A percentile compares a stretch with the other conserved stretches of the same genome.
Conservation (phyloP, 2,329 filamentous ascomycete genomes). For the Cyphellophora europaea region DNA sequence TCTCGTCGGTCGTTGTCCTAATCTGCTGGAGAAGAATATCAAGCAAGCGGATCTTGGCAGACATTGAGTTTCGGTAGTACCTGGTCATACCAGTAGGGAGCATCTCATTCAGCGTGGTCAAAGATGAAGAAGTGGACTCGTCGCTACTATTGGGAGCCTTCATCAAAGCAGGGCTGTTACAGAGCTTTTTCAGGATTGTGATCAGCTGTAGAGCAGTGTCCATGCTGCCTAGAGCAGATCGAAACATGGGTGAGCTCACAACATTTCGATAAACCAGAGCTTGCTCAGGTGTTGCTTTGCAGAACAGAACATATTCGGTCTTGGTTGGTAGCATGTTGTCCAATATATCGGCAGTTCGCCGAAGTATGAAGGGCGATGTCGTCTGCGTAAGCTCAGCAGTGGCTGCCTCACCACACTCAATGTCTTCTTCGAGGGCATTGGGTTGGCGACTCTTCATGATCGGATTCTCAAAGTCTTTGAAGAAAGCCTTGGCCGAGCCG, state of each 20-base stretch:
- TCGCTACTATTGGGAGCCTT: conserved; percentile 39
- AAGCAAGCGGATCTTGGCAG: conserved; percentile 58
- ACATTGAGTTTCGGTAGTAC: conserved; percentile 46
- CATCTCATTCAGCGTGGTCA: conserved; percentile 39
- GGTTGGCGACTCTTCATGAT: conserved; percentile 57
- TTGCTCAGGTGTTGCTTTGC: conserved; percentile 52
- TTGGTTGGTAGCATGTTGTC: conserved; percentile 57
- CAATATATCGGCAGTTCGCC: conserved; percentile 57
- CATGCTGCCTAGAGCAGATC: conserved; percentile 48
- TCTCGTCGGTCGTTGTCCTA: conserved; percentile 53
- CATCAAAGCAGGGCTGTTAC: conserved; percentile 60
- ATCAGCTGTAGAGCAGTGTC: conserved; percentile 60
- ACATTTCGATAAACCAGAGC: conserved; percentile 54
- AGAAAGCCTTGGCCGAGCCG: conserved; percentile 53
- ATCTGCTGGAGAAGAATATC: conserved; percentile 56
- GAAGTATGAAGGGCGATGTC: conserved; percentile 56
- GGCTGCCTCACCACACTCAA: conserved; percentile 54
- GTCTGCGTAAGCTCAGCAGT: conserved; percentile 52
- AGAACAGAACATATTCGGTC: conserved; percentile 59
- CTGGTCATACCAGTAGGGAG: conserved; percentile 47
- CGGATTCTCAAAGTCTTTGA: conserved; percentile 54
- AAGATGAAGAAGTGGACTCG: conserved; percentile 35
- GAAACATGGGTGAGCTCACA: conserved; percentile 55
- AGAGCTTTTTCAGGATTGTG: conserved; percentile 64
- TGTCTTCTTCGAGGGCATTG: conserved; percentile 49